These are phyloP conservation scores for Suillus clintonianus DNA, from an alignment of 768 basidiomycete species.

Conservation along the genomic window DNA sequence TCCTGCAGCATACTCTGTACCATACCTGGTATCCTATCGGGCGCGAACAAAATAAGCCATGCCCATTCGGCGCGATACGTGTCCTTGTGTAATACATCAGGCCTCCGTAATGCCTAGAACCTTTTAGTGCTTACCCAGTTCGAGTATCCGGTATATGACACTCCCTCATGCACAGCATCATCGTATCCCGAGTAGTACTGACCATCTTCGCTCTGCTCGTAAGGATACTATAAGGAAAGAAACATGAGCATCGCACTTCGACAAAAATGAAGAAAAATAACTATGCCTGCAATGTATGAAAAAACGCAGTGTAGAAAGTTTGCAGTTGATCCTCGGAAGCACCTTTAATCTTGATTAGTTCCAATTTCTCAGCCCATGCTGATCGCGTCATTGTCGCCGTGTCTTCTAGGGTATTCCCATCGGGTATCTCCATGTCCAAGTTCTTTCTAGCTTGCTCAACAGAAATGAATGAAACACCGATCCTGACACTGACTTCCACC, in stretches of 20 bases:
- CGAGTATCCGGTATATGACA: conserved; percentile 81
- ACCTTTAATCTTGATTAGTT: conserved; percentile 50
- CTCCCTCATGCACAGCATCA: conserved; percentile 58
- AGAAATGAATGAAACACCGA: conserved; percentile 78
- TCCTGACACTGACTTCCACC: conserved; percentile 50
- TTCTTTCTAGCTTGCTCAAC: conserved; percentile 62
- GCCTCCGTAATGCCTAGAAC: background rate
- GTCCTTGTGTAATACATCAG: conserved; percentile 48
- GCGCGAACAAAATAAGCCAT: conserved; percentile 74
- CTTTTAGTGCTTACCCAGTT: conserved; percentile 56
- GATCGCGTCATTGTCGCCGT: conserved; percentile 50
- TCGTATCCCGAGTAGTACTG: conserved; percentile 80
- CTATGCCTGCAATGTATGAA: conserved; percentile 59
- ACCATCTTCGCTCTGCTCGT: conserved; percentile 68
- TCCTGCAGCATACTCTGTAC: conserved; percentile 80
- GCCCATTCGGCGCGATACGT: conserved; percentile 80
- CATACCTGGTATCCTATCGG: conserved; percentile 77
- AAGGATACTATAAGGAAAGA: conserved; percentile 59
- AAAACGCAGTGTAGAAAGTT: conserved; percentile 62
- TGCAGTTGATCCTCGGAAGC: conserved; percentile 49
- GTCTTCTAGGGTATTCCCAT: conserved; percentile 48
- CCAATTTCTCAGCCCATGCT: conserved; percentile 61
- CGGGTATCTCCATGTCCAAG: conserved; percentile 49
- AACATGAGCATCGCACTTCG: conserved; percentile 1
- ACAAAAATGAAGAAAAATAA: background rate